Percentiles rank a stretch among this genome's conserved stretches.
Evolutionary conservation across 2,329 filamentous ascomycete species (phyloP).

Genomic region (Diatrype stigma): DNA sequence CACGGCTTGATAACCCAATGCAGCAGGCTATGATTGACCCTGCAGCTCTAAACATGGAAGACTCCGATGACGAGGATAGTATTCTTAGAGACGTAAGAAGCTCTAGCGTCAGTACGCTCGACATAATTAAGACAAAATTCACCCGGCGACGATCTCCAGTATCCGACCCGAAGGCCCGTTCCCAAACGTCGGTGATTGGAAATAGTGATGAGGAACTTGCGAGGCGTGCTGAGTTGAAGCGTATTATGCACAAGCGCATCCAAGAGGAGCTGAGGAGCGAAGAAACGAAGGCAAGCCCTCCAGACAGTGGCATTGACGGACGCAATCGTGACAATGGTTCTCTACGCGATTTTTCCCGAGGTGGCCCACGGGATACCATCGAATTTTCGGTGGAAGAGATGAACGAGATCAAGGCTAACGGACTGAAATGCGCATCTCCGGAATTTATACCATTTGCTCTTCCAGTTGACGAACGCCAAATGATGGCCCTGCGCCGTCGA

Average conservation of each 20-base stretch:
- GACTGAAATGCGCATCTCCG: slow-evolving; percentile 1
- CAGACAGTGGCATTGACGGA: slow-evolving; percentile 19
- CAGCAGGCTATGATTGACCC: slow-evolving; percentile 24
- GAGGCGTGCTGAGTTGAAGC: slow-evolving; percentile 51
- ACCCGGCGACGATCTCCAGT: slow-evolving; percentile 44
- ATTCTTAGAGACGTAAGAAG: slow-evolving; percentile 7
- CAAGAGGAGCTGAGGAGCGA: slow-evolving; percentile 52
- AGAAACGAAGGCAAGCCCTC: slow-evolving; percentile 31
- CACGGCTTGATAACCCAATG: slow-evolving; percentile 17
- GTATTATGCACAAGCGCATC: slow-evolving; percentile 53
- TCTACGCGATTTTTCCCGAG: slow-evolving; percentile 26
- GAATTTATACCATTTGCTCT: slow-evolving; percentile 6
- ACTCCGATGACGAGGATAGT: slow-evolving; percentile 26
- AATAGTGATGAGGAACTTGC: slow-evolving; percentile 50
- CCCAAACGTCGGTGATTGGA: slow-evolving; percentile 35
- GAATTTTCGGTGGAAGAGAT: slow-evolving; percentile 36
- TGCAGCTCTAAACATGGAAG: slow-evolving; percentile 37
- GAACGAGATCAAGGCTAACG: slow-evolving; percentile 10
- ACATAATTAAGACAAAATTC: slow-evolving; percentile 41
- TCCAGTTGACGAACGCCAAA: slow-evolving; percentile 4
- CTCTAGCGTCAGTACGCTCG: slow-evolving; percentile 36
- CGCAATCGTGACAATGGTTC: slow-evolving; percentile 23
- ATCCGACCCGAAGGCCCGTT: slow-evolving; percentile 34
- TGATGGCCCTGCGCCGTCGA: slow-evolving; percentile 6
- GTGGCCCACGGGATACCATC: slow-evolving; percentile 45